phyloP scores from a whole-genome alignment of 352 stramenopile genomes.

The Pythium plurisporium region DNA sequence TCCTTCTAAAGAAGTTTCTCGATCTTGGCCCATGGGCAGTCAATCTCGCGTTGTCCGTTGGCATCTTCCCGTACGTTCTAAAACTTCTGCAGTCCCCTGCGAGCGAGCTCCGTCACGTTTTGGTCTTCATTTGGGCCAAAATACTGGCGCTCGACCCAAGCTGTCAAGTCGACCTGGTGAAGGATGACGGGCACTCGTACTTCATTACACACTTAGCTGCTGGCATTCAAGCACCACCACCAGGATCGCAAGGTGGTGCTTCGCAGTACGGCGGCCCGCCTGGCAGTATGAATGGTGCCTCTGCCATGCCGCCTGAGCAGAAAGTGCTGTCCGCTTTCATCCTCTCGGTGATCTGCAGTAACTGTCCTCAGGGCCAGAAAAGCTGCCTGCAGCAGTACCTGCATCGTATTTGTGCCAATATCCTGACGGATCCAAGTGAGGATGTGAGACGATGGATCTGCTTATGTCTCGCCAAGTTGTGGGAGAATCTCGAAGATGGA shows the following conservation, averaged over 20 bases:
- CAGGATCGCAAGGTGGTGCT: not conserved
- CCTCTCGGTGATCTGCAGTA: constrained; percentile 92
- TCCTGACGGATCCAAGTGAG: constrained; percentile 57
- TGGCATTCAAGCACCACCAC: constrained; percentile 39
- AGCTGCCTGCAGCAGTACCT: constrained; percentile 91
- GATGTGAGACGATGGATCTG: constrained; percentile 84
- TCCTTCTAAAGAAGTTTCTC: constrained; percentile 95
- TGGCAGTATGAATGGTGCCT: not conserved
- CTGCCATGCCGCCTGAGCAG: constrained; percentile 83
- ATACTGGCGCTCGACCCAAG: constrained; percentile 96
- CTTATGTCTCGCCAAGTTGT: constrained; percentile 94
- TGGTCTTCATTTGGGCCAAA: constrained; percentile 92
- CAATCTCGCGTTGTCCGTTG: constrained; percentile 91
- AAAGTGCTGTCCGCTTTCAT: constrained; percentile 96
- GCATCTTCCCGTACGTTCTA: constrained; percentile 98
- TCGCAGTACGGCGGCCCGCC: not conserved
- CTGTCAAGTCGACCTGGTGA: constrained; percentile 95
- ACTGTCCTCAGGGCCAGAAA: constrained; percentile 89
- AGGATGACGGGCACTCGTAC: constrained; percentile 93
- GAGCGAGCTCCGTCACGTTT: constrained; percentile 93
- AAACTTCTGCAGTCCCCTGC: constrained; percentile 96
- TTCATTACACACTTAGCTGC: constrained; percentile 93
- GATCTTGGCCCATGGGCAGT: constrained; percentile 92
- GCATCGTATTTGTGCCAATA: constrained; percentile 67
- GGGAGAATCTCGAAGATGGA: constrained; percentile 87